Evolutionary conservation across 495 filamentous ascomycete genomes (phyloP), one percentile per base, ranked within the genome.

Genomic region (Penicillium paradoxum): DNA sequence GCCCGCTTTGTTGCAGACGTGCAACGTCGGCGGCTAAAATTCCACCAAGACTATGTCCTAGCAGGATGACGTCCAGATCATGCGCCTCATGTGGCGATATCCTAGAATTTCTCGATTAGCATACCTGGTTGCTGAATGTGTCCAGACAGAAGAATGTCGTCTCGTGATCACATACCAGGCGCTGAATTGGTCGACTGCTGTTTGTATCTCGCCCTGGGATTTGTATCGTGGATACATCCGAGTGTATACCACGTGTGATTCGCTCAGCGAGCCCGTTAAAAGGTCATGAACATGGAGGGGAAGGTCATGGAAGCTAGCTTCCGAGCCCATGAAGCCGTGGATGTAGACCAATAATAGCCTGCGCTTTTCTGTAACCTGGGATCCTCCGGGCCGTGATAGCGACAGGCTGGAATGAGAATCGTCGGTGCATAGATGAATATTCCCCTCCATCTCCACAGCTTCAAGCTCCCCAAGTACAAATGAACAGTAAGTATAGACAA

Each of bases 161-260:
- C 1, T 11, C 5, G 32, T 18, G 17, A 22, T 34, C 34, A 61
- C 71, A 44, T 69, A 85, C 91, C 91, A 97, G 49, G 65, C 66
- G 53, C 88, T 91, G 59, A 97, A 95, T 58, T 88, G 85, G 52
- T 91, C 84, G 21, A 83, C 76, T 2, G 89, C 90, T 59, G 85
- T 77, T 19, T 82, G 74, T 29, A 96, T 83, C 19, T 82, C 75
- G 51, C 88, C 82, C 37, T 88, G 84, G 3, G 89, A 91, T 63
- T 88, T 88, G 70, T 96, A 97, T 32, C 84, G 84, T 1, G 92
- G 92, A 69, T 96, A 97, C 21, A 97, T 84, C 59, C 93, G 93
- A 15, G 90, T 86, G 69, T 95, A 90, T 0, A 97, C 83, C 10
- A 83, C 73, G 73, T 96, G 89, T 8, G 82, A 86, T 18, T 90